Evolutionary conservation across 1,139 yeast species (phyloP).

Genomic region (Hansenula anomala): DNA sequence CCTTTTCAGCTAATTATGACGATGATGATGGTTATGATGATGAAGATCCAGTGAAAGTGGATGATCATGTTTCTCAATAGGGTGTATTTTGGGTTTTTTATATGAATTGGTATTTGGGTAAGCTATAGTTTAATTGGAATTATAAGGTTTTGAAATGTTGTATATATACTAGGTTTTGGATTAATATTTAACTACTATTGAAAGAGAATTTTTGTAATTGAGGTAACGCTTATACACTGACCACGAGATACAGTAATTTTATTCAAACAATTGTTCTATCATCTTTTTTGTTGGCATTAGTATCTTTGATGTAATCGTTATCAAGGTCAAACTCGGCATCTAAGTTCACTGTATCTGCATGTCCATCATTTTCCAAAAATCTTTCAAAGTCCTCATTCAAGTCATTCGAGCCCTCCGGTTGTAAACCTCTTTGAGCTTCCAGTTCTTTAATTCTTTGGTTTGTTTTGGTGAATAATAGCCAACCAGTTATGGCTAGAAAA

Average conservation of each 20-base stretch:
- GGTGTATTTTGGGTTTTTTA: too few relatives aligned
- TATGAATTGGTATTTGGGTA: too few relatives aligned
- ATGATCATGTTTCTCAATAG: constrained; percentile 4
- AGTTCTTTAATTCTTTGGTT: constrained; percentile 27
- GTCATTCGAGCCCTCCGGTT: constrained; percentile 2
- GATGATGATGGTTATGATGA: neutral
- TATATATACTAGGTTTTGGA: neutral
- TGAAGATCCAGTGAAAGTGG: constrained; percentile 16
- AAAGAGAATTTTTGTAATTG: too few relatives aligned
- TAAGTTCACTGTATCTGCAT: neutral
- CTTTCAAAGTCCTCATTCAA: constrained; percentile 2
- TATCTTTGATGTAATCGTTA: constrained; percentile 1
- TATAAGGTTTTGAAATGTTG: too few relatives aligned
- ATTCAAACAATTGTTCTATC: too few relatives aligned
- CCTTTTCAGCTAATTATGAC: constrained; percentile 1
- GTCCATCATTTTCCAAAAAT: constrained; percentile 5
- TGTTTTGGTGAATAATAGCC: constrained; percentile 61
- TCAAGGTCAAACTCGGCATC: constrained; percentile 2
- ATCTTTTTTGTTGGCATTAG: neutral
- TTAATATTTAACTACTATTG: too few relatives aligned
- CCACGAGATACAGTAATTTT: too few relatives aligned
- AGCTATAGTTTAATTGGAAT: too few relatives aligned
- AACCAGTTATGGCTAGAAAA: constrained; percentile 62
- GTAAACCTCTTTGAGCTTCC: constrained; percentile 12
- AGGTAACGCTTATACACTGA: too few relatives aligned